Base-by-base conservation (phyloP, 768 basidiomycete species). In the Podaxis pistillaris region DNA sequence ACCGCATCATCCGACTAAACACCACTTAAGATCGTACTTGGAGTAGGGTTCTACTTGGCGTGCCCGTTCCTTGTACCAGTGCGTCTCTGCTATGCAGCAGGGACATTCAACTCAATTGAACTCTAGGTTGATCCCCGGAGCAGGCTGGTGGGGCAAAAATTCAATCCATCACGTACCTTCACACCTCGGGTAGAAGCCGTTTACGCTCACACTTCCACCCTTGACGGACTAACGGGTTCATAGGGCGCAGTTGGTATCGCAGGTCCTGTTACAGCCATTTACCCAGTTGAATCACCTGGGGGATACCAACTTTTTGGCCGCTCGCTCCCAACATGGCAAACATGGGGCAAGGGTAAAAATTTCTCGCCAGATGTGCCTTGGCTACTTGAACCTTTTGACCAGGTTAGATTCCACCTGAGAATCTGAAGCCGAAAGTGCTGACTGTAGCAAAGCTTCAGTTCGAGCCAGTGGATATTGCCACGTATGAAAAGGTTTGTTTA, bases 221-320 rank as follows among this genome's bases (percentile, higher is more conserved):
- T 26, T 9, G 44, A 9, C 5, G 44, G 19, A 46, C 22, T 52
- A 50, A 19, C 26, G 7, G 13, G 12, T 26, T 22, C 11, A 50
- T 68, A 87, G 83, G 89, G 88, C 11, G 87, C 88, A 0, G 79
- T 90, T n/a, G 88, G 87, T 0, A 84, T 88, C 22, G 89, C 87
- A 1, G 88, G 89, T 0, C 79, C 84, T 0, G 81, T 88, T 3
- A 80, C 84, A 3, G 88, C 87, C 0, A 88, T 88, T 41, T 88
- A 88, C 66, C 86, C 86, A 0, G 78, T 86, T 41, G 83, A 83
- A 62, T 84, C 83, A 1, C 86, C 86, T 0, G 88, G 88, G 22
- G 87, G 88, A 0, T 88, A 89, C 68, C 85, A 86, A 66, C 72
- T 88, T 5, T 86, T 80, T 64, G 88, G 85, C 0, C 77, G 88